Conservation (phyloP, 305 asterid genomes). For the Striga hermonthica region DNA sequence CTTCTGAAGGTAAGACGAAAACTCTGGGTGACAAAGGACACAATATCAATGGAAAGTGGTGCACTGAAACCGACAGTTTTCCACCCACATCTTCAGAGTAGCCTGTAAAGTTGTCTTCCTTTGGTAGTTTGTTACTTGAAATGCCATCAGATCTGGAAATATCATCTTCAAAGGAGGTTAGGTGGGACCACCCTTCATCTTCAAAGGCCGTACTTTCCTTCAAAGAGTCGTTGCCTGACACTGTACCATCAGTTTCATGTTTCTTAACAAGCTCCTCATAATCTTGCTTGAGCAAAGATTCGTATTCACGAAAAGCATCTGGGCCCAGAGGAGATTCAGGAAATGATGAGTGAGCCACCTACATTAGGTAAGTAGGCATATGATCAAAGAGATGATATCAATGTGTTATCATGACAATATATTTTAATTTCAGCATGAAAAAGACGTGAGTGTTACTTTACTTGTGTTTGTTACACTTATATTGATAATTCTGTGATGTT, state of each 20-base stretch:
- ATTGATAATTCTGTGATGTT: background rate
- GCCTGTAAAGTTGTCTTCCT: slow-evolving; percentile 41
- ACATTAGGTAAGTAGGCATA: slow-evolving; percentile 35
- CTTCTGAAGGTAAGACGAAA: slow-evolving; percentile 97
- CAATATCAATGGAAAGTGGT: slow-evolving; percentile 80
- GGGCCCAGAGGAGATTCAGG: slow-evolving; percentile 99
- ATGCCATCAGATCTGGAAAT: slow-evolving; percentile 37
- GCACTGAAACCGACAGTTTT: slow-evolving; percentile 65
- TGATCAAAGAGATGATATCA: slow-evolving; percentile 27
- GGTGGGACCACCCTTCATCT: slow-evolving; percentile 77
- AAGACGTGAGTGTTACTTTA: background rate
- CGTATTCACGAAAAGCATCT: slow-evolving; percentile 88
- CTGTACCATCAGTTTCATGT: slow-evolving; percentile 35
- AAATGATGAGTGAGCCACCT: slow-evolving; percentile 88
- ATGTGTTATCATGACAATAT: slow-evolving; percentile 23
- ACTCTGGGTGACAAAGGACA: slow-evolving; percentile 88
- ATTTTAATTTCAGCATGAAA: slow-evolving; percentile 11
- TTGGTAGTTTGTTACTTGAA: slow-evolving; percentile 40
- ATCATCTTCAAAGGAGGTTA: slow-evolving; percentile 53
- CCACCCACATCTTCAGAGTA: slow-evolving; percentile 46
- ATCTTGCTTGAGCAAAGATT: slow-evolving; percentile 81
- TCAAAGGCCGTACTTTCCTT: slow-evolving; percentile 42
- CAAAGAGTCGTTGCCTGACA: slow-evolving; percentile 33
- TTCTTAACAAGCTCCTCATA: slow-evolving; percentile 78
- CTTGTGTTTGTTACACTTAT: slow-evolving; percentile 2